Evolutionary conservation across 2,329 filamentous ascomycete genomes (phyloP), one percentile per base, ranked within the genome.

Genomic region (Metarhizium sp.): DNA sequence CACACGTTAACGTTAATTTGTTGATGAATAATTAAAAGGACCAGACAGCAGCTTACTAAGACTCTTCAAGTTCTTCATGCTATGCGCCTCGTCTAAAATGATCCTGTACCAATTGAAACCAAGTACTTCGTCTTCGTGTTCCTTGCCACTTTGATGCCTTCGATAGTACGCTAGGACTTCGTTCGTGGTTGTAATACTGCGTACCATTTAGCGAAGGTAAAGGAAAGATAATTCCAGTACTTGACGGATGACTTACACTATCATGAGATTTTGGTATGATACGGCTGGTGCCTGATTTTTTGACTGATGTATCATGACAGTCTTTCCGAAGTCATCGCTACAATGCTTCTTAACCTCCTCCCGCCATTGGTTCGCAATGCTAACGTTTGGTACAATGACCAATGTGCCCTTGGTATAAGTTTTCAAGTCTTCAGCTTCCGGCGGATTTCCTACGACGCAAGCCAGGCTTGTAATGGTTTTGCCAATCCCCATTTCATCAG

Each of bases 391-490:
- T 2, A 67, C 66, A 4, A 74, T 59, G 0, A 75, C 55, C 8
- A 74, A 51, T 0, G 72, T 74, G 0, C 61, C 57, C 0, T 60
- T 57, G 67, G 71, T 75, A 62, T 68, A 78, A 0, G 62, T 57
- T 0, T 51, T 36, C 0, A 51, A 50, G 4, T 77, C 70, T 20
- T 76, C 70, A 10, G 71, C 56, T 0, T 69, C 60, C 0, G 73
- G 76, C 0, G 74, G 75, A 10, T 85, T 78, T 1, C 80, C 79
- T 1, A 87, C 73, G 55, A 94, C 86, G 36, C 94, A 76, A 1
- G 89, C 81, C n/a, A 96, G 75, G 30, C 84, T 82, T 60, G 89
- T 87, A 11, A 95, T 82, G 16, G 84, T 87, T 66, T 87, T 87
- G 0, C 84, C 84, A 0, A 87, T 65, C 0, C 84, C 84, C 81